These are phyloP conservation scores for Gossypium sturtianum DNA, from an alignment of 345 rosid genomes.

Conservation along the genomic window DNA sequence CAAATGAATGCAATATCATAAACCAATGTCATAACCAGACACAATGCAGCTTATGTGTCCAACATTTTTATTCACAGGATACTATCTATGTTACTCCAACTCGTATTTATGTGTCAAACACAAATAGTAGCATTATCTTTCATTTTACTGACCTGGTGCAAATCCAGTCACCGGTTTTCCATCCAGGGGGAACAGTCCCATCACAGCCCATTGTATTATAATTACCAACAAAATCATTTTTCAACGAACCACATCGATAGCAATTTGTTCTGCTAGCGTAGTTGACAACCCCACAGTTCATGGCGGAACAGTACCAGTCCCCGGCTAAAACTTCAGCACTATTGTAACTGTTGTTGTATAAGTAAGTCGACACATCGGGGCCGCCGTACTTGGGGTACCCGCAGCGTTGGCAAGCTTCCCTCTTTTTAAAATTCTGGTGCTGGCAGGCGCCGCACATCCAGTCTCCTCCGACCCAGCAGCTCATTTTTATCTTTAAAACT, in stretches of 20 bases:
- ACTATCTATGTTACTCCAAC: too few relatives aligned
- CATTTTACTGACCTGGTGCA: constrained; percentile 48
- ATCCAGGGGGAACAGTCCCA: constrained; percentile 56
- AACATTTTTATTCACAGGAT: background rate
- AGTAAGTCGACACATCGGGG: constrained; percentile 52
- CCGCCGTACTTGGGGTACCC: constrained; percentile 70
- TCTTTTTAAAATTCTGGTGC: constrained; percentile 70
- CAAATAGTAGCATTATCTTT: too few relatives aligned
- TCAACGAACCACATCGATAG: constrained; percentile 58
- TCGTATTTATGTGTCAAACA: background rate
- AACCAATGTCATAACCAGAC: background rate
- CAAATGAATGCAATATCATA: background rate
- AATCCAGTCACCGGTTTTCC: constrained; percentile 97
- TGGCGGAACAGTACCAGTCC: constrained; percentile 84
- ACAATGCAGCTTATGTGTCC: background rate
- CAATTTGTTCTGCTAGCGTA: constrained; percentile 81
- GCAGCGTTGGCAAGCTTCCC: constrained; percentile 69
- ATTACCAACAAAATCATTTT: constrained; percentile 27
- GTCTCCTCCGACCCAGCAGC: constrained; percentile 82
- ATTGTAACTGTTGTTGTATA: constrained; percentile 21
- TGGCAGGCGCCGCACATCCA: constrained; percentile 82
- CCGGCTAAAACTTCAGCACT: constrained; percentile 68
- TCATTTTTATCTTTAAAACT: constrained; percentile 36
- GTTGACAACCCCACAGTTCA: constrained; percentile 84
- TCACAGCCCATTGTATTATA: constrained; percentile 10